Percentiles rank a stretch among this genome's conserved stretches.
These are phyloP conservation scores for Tubosaeta brunneosetosa DNA, from an alignment of 768 basidiomycete genomes.

Conservation along the genomic window DNA sequence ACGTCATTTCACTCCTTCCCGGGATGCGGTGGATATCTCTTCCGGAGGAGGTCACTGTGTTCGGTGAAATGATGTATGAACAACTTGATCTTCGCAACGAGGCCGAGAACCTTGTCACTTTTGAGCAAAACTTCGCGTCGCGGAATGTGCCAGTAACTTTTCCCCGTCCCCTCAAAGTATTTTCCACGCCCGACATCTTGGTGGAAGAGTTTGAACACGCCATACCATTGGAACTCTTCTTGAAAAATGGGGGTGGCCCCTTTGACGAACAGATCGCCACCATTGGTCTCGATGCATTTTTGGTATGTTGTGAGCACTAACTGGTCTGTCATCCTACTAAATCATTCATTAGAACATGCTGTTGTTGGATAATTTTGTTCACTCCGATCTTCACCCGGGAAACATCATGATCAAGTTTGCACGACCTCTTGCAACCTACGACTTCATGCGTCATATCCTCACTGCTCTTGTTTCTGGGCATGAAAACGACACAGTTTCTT, in stretches of 20 bases:
- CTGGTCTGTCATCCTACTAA: constrained; percentile 1
- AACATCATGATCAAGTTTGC: constrained; percentile 98
- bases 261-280: constrained; percentile 88
- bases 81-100: constrained; percentile 91
- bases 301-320: constrained; percentile 49
- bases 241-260: constrained; percentile 88
- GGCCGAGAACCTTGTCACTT: constrained; percentile 78
- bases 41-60: constrained; percentile 91
- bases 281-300: constrained; percentile 89
- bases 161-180: constrained; percentile 78
- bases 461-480: constrained; percentile 45
- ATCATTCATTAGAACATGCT: constrained; percentile 78
- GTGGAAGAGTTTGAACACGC: constrained; percentile 95
- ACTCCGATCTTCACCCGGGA: constrained; percentile 86
- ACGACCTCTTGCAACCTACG: constrained; percentile 69
- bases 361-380: constrained; percentile 95
- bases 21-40: constrained; percentile 97
- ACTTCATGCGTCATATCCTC: constrained; percentile 60
- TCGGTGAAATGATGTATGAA: constrained; percentile 93
- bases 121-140: constrained; percentile 81
- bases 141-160: constrained; percentile 83
- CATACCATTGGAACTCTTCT: constrained; percentile 79
- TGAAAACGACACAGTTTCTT: constrained; percentile 18
- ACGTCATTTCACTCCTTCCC: constrained; percentile 69
- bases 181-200: constrained; percentile 77